A percentile compares a stretch with the other conserved stretches of the same genome.
phyloP scores from a whole-genome alignment of 208 protist species.

The Leishmania aethiopica region DNA sequence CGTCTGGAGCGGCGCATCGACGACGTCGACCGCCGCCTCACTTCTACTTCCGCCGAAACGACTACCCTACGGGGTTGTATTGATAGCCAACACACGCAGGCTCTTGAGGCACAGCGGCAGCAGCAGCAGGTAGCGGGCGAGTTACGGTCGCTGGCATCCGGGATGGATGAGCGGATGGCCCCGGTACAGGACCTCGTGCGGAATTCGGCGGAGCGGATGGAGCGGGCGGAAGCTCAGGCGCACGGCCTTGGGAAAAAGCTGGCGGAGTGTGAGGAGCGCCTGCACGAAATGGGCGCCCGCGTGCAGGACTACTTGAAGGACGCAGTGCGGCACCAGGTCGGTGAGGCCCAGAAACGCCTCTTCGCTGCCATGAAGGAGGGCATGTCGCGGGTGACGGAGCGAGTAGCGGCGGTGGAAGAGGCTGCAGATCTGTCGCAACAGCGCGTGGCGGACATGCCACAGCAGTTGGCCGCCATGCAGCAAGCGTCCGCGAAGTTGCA shows the following conservation, averaged over 20 bases:
- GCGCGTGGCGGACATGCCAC: constrained; percentile 1
- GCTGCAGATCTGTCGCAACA: constrained; percentile 11
- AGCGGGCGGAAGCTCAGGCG: constrained; percentile 21
- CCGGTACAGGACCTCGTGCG: constrained; percentile 18
- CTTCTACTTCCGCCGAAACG: constrained; percentile 8
- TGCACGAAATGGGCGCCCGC: constrained; percentile 27
- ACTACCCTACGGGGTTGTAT: constrained; percentile 16
- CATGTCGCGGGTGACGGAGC: constrained; percentile 13
- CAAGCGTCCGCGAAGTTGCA: constrained; percentile 4
- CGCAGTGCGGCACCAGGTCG: constrained; percentile 18
- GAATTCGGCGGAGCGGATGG: constrained; percentile 25
- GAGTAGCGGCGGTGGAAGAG: constrained; percentile 12
- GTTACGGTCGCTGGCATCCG: constrained; percentile 6
- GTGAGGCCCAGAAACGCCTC: constrained; percentile 29
- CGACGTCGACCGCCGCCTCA: constrained; percentile 21
- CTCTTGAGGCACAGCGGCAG: constrained; percentile 43
- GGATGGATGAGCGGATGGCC: constrained; percentile 21
- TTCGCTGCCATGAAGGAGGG: constrained; percentile 20
- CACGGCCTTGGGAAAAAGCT: constrained; percentile 17
- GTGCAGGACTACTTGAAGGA: constrained; percentile 37
- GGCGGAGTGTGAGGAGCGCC: constrained; percentile 22
- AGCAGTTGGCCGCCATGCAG: constrained; percentile 18
- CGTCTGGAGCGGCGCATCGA: constrained; percentile 69
- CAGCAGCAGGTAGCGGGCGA: constrained; percentile 34
- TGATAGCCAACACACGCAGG: constrained; percentile 42